Evolutionary conservation across 768 basidiomycete genomes (phyloP), one percentile per base, ranked within the genome.

Genomic region (Suillus discolor): DNA sequence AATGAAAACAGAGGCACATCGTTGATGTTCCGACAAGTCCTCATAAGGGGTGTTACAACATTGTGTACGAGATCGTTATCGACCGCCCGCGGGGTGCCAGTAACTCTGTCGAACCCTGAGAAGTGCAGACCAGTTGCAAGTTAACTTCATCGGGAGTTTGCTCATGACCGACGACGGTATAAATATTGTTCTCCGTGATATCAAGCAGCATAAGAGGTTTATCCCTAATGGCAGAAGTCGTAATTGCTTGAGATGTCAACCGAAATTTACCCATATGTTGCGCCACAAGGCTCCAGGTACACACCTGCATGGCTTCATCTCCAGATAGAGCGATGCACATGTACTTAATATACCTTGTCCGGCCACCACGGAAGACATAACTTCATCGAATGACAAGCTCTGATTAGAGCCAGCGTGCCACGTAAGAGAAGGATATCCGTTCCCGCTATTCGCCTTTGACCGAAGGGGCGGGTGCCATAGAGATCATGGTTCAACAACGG

Each of bases 21-120:
- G 5, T 42, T 42, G 31, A 31, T 31, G 31, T 31, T 31, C 31
- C 31, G 31, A 31, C 31, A 31, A 31, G 31, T 6, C 31, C 31
- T 31, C 31, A 31, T 31, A 31, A 31, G 31, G 31, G 31, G 31
- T 31, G 31, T 31, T 31, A 31, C 31, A 31, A 31, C 31, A 31
- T 31, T 31, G 31, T 63, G 36, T 49, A 65, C 55, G 13, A 61
- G 4, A 4, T 15, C 53, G 18, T 69, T 68, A 12, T 67, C 69
- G 31, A 66, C 47, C 1, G 66, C 68, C 71, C 73, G 74, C 67
- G 72, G 62, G 16, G 71, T 73, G 3, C 71, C 74, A 23, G 75
- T 57, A 11, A 74, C 67, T 61, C 66, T 66, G 34, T 51, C 60
- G 47, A 65, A 75, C 73, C 74, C 3, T 18, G 71, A 66, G 20